Evolutionary conservation across 768 basidiomycete genomes (phyloP), one percentile per base, ranked within the genome.

Genomic region (Rhodotorula toruloides): DNA sequence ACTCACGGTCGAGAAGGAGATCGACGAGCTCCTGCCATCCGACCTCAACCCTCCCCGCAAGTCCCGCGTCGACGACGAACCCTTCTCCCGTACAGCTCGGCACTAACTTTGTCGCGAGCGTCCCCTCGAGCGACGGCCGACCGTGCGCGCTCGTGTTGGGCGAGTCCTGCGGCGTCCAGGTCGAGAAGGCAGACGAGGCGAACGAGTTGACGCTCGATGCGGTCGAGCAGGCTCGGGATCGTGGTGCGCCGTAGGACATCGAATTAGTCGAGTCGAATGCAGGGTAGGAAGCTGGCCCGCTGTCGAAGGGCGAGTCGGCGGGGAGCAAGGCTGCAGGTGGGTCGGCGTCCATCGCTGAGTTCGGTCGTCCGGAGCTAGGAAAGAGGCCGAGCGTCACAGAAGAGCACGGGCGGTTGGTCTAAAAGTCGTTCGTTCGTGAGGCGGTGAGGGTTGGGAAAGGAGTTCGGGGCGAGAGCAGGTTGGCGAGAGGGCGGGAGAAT

Each of bases 121-220:
- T 19, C 4, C 32, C n/a, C 9, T 62, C 60, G 25, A 31, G 12
- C 0, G 60, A 37, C 0, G 34, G 40, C 14, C 37, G 40, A 1
- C 31, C 25, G 4, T 44, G 44, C 0, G 49, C 52, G 12, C 56
- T 58, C 10, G 32, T 59, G 11, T 29, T 39, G 46, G 52, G 61
- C 2, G 37, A 22, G 2, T 49, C 50, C 22, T 36, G 52, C 31
- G n/a, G n/a, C n/a, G 37, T 40, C 25, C 54, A 54, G 52, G 37
- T 54, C 14, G 56, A 67, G 5, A 44, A 53, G n/a, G 11, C 31
- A 6, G 62, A 57, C 25, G 54, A 48, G 6, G 56, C 49, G 27
- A 48, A 46, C 34, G 64, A 67, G n/a, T 32, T 37, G 37, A 62
- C 16, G 61, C 66, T 67, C 10, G 66, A 67, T 2, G 61, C 39